Conservation (phyloP, 106 monocot species). For the Iris macrosiphon region DNA sequence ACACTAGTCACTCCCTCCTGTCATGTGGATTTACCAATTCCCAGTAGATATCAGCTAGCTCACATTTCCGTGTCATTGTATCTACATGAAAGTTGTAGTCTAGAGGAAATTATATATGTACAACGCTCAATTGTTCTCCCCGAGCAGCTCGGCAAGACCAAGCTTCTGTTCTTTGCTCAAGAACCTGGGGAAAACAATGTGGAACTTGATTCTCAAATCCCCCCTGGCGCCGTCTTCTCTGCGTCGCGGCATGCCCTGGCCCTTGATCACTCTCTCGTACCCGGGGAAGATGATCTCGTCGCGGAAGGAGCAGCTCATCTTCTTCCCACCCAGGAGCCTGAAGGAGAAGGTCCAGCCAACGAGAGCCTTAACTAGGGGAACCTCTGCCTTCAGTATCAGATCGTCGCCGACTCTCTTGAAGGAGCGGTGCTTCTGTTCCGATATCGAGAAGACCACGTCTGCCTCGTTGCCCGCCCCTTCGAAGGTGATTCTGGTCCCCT, state of each 20-base stretch:
- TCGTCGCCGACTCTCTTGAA: conserved; percentile 71
- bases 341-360: conserved; percentile 68
- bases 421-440: conserved; percentile 52
- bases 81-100: too few relatives aligned
- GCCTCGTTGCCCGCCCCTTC: conserved; percentile 58
- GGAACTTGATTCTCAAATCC: conserved; percentile 56
- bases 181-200: conserved; percentile 35
- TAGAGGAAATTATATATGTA: too few relatives aligned
- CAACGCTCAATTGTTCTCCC: conserved; percentile 21
- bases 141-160: conserved; percentile 25
- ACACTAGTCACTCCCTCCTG: too few relatives aligned
- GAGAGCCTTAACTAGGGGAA: conserved; percentile 61
- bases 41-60: too few relatives aligned
- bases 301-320: conserved; percentile 37
- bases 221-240: conserved; percentile 40
- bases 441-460: conserved; percentile 44
- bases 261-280: conserved; percentile 58
- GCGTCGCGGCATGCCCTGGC: conserved; percentile 64
- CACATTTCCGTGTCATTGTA: too few relatives aligned
- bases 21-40: too few relatives aligned
- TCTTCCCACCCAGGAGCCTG: conserved; percentile 45
- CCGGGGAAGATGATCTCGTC: conserved; percentile 63
- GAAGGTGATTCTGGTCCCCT: conserved; percentile 52
- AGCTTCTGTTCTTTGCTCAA: conserved; percentile 32
- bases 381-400: conserved; percentile 50